Evolutionary conservation across 169 alveolate genomes (phyloP).

Genomic region (Babesia sp.): DNA sequence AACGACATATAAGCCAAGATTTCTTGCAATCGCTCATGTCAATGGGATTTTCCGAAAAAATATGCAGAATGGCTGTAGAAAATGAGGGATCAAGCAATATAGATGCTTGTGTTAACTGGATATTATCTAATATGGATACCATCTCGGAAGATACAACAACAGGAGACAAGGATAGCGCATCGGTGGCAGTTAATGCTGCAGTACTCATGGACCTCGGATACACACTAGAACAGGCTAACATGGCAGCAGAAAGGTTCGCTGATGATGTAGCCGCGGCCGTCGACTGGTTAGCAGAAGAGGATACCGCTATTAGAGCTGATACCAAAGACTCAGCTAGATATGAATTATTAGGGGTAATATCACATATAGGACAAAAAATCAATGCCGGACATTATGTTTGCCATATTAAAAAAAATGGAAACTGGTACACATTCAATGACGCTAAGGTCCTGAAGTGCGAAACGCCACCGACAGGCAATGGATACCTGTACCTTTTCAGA

Average conservation of each 20-base stretch:
- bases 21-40: slow-evolving; percentile 44
- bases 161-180: slow-evolving; percentile 4
- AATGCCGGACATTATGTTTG: slow-evolving; percentile 83
- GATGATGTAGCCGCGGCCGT: slow-evolving; percentile 34
- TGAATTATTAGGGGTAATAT: slow-evolving; percentile 71
- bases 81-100: slow-evolving; percentile 39
- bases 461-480: slow-evolving; percentile 17
- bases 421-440: slow-evolving; percentile 60
- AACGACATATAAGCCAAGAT: neutral
- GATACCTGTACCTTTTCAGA: slow-evolving; percentile 45
- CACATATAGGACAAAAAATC: slow-evolving; percentile 80
- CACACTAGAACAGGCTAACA: slow-evolving; percentile 20
- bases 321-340: slow-evolving; percentile 28
- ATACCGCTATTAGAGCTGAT: neutral
- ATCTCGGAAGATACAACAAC: slow-evolving; percentile 1
- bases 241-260: slow-evolving; percentile 29
- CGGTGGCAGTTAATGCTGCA: slow-evolving; percentile 9
- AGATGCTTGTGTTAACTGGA: slow-evolving; percentile 70
- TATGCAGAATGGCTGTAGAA: slow-evolving; percentile 16
- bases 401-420: slow-evolving; percentile 62
- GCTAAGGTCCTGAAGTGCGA: slow-evolving; percentile 36
- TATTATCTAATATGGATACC: slow-evolving; percentile 55
- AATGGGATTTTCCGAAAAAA: slow-evolving; percentile 53
- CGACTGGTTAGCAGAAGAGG: slow-evolving; percentile 27
- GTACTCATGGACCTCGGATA: slow-evolving; percentile 37